Base-by-base conservation (phyloP, 441 rosid genomes). In the Melastoma candidum region DNA sequence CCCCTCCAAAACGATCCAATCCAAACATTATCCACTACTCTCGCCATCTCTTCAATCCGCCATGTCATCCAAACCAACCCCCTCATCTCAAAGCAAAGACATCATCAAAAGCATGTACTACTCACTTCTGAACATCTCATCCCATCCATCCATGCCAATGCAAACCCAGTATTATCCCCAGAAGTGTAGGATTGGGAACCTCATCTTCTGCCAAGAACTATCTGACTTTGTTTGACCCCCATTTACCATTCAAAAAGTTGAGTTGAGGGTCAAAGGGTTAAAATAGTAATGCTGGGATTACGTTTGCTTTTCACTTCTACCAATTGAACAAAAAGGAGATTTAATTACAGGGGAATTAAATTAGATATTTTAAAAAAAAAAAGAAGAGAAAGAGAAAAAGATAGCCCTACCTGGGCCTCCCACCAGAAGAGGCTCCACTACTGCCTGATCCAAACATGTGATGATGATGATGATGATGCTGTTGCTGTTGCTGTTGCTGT, bases 371-470 rank as follows among this genome's bases (percentile, higher is more conserved):
- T 17, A 17, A 17, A 17, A 17, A 17, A 17, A 17, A 17, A 17
- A 17, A 17, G 22, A 17, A 17, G 22, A 17, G 22, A 17, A 17
- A 17, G 22, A 17, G 22, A 17, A 17, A 17, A 17, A 17, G 22
- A 17, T 17, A 17, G 22, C 47, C 46, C 57, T 71, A 68, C 61
- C 53, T 68, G 59, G 64, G 64, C 65, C 78, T 68, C 26, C 66
- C 66, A 49, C 71, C 71, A 12, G 65, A 61, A 11, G 76, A 66
- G 11, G 58, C 60, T 49, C 71, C 71, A 36, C 41, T 36, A 49
- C 70, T 26, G 14, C 71, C 66, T 51, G 69, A 63, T 63, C 76
- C 71, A 61, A 68, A 68, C 68, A 60, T 54, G 49, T 48, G 59
- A 55, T 54, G 65, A 25, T 54, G 65, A 43, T 44, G 51, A 50